Conservation (phyloP, 2,329 filamentous ascomycete genomes). For the Cyanodermella asteris region DNA sequence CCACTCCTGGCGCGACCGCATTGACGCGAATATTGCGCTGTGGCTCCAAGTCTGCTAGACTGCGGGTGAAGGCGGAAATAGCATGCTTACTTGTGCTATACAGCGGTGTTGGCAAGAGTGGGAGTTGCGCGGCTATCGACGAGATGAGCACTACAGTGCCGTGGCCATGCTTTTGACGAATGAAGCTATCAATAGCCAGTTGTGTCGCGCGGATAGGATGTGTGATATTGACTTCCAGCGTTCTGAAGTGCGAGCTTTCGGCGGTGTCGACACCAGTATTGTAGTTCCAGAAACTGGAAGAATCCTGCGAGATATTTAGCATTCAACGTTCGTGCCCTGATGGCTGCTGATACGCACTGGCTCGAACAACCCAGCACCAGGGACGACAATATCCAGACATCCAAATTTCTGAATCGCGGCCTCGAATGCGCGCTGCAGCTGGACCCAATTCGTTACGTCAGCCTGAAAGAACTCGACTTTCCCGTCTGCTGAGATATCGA, state of each 20-base stretch:
- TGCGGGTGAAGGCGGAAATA: conserved; percentile 27
- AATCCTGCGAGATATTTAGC: conserved; percentile 14
- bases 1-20: conserved; percentile 36
- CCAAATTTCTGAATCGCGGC: conserved; percentile 27
- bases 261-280: too few species aligned
- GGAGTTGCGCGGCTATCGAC: conserved; percentile 23
- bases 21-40: conserved; percentile 33
- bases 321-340: neutral
- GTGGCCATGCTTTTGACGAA: too few species aligned
- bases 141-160: conserved; percentile 24
- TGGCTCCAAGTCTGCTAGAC: conserved; percentile 26
- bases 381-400: conserved; percentile 20
- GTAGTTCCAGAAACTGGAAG: conserved; percentile 28
- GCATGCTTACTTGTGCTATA: conserved; percentile 28
- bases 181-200: conserved; percentile 27
- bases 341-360: conserved; percentile 13
- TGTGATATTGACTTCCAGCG: conserved; percentile 28
- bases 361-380: conserved; percentile 20
- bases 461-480: conserved; percentile 23
- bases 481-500: conserved; percentile 12
- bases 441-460: conserved; percentile 27
- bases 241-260: too few species aligned
- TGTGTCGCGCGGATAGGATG: conserved; percentile 31
- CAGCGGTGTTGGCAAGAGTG: conserved; percentile 19
- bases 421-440: conserved; percentile 27